phyloP scores from a whole-genome alignment of 768 basidiomycete genomes.

The Auricularia sp. region DNA sequence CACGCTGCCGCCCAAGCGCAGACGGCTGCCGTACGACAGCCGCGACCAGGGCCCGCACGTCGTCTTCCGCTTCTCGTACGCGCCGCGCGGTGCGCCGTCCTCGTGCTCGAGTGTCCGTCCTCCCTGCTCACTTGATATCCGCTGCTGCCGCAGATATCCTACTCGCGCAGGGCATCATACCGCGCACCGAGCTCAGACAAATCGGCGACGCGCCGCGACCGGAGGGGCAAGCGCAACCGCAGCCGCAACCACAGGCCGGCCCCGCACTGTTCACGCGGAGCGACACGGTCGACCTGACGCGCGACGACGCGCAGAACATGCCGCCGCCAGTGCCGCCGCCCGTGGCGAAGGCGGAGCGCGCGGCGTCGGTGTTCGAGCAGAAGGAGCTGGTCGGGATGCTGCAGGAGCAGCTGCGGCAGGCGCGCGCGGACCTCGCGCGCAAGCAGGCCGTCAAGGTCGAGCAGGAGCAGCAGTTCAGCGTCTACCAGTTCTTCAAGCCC shows the following conservation, averaged over 20 bases:
- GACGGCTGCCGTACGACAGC: not conserved
- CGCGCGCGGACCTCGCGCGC: not conserved
- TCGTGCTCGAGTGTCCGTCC: not conserved
- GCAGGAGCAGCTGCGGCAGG: constrained; percentile 1
- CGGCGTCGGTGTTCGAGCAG: not conserved
- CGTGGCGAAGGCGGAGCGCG: not conserved
- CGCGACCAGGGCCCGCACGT: not conserved
- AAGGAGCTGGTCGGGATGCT: not conserved
- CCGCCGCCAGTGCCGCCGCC: not conserved
- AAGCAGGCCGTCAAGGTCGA: not conserved
- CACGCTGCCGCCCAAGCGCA: not conserved
- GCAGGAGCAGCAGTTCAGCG: not conserved
- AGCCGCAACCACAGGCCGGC: not conserved
- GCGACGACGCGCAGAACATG: not conserved
- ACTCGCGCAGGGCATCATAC: not conserved
- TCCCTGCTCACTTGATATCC: not conserved
- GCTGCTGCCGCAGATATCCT: not conserved
- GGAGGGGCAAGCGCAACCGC: not conserved
- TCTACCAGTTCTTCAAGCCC: not conserved
- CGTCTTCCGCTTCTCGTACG: not conserved
- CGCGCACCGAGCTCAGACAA: not conserved
- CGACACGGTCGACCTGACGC: not conserved
- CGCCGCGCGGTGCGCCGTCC: not conserved
- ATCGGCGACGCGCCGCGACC: not conserved
- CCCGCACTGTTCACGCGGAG: not conserved